Evolutionary conservation across 805 yeast species (phyloP).

Genomic region (Wickerhamiella galacta): DNA sequence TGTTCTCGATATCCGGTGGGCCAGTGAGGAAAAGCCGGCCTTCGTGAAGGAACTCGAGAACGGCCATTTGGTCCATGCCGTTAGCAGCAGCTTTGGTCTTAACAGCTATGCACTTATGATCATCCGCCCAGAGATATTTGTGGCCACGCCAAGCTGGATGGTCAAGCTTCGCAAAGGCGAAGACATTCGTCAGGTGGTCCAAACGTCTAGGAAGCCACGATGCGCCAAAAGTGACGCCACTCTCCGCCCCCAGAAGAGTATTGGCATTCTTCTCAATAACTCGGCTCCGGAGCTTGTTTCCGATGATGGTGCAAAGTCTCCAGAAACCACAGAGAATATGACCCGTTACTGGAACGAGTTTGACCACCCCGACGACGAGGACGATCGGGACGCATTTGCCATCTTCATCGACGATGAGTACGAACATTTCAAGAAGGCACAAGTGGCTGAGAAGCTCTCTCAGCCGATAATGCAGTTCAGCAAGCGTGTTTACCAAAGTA

Average conservation of each 20-base stretch:
- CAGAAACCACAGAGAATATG: conserved; percentile 3
- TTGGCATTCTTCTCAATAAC: conserved; percentile 12
- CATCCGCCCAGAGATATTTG: conserved; percentile 19
- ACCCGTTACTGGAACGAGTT: conserved; percentile 51
- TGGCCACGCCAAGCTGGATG: conserved; percentile 27
- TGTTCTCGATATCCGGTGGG: conserved; percentile 33
- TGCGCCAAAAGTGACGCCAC: background rate
- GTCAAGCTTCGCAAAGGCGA: conserved; percentile 18
- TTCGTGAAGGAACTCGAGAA: conserved; percentile 26
- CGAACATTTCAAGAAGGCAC: conserved; percentile 18
- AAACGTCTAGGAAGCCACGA: background rate
- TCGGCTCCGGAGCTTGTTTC: conserved; percentile 1
- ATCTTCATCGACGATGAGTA: conserved; percentile 19
- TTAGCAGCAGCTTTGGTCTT: conserved; percentile 26
- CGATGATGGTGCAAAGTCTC: conserved; percentile 1
- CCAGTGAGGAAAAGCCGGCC: conserved; percentile 21
- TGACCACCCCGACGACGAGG: conserved; percentile 41
- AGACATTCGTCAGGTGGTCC: conserved; percentile 35
- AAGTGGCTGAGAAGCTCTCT: conserved; percentile 20
- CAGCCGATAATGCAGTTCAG: conserved; percentile 16
- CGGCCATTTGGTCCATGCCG: conserved; percentile 34
- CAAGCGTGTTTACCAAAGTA: conserved; percentile 13
- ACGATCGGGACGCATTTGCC: conserved; percentile 19
- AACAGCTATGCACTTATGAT: conserved; percentile 22
- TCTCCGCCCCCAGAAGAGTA: conserved; percentile 1